Percentiles rank a stretch among this genome's conserved stretches.
These are phyloP conservation scores for Leccinum barrowsii DNA, from an alignment of 768 basidiomycete species.

Conservation along the genomic window DNA sequence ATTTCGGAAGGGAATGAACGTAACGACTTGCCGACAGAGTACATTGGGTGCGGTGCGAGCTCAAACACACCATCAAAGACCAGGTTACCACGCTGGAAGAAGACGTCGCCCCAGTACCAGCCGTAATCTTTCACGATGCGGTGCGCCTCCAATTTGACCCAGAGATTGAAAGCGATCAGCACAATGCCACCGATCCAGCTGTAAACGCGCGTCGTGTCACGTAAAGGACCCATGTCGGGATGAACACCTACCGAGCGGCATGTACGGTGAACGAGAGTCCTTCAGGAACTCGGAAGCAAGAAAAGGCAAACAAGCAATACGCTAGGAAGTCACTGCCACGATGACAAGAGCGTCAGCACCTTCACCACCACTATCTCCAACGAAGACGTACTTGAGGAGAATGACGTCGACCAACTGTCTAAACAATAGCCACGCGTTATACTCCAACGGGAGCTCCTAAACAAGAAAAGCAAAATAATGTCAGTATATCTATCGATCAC, in stretches of 20 bases:
- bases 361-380: conserved; percentile 35
- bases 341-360: conserved; percentile 2
- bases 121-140: conserved; percentile 97
- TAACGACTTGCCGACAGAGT: conserved; percentile 64
- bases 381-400: conserved; percentile 75
- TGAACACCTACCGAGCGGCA: conserved; percentile 61
- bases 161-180: conserved; percentile 91
- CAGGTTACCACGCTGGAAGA: conserved; percentile 88
- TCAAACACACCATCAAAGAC: conserved; percentile 99
- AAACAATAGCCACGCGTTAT: conserved; percentile 96
- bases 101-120: conserved; percentile 96
- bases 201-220: neutral
- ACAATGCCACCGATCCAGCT: conserved; percentile 87
- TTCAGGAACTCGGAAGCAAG: conserved; percentile 84
- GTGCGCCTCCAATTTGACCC: conserved; percentile 98
- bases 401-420: conserved; percentile 95
- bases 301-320: conserved; percentile 93
- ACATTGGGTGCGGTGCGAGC: conserved; percentile 92
- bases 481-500: neutral
- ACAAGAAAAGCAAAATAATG: neutral
- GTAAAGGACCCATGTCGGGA: neutral
- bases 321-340: conserved; percentile 81
- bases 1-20: neutral
- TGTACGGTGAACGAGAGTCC: conserved; percentile 73
- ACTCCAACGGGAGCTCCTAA: conserved; percentile 89